phyloP scores from a whole-genome alignment of 2,329 filamentous ascomycete species.

The Fusarium phyllophilum region DNA sequence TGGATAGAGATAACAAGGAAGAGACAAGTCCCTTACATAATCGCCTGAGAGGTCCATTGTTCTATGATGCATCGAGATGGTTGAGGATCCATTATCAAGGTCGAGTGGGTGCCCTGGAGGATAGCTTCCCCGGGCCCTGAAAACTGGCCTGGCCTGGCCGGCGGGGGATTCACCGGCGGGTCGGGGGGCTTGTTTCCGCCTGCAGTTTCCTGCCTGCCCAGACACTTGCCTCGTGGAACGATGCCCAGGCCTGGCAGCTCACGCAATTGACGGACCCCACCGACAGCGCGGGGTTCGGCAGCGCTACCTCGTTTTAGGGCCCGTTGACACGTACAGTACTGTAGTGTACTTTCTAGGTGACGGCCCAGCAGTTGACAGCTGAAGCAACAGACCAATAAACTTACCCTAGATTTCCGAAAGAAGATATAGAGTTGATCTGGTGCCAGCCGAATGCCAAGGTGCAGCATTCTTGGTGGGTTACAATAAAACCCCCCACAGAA shows the following conservation, averaged over 20 bases:
- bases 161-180: background rate
- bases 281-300: conserved; percentile 41
- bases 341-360: conserved; percentile 14
- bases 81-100: background rate
- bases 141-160: background rate
- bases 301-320: conserved; percentile 31
- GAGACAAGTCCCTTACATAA: conserved; percentile 10
- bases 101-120: conserved; percentile 1
- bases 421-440: background rate
- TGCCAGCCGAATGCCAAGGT: background rate
- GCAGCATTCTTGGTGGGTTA: background rate
- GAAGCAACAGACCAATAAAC: conserved; percentile 13
- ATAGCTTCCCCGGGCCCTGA: conserved; percentile 15
- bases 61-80: background rate
- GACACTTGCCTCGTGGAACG: conserved; percentile 30
- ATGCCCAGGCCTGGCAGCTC: conserved; percentile 8
- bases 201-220: background rate
- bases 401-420: conserved; percentile 23
- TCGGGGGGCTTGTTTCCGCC: background rate
- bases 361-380: conserved; percentile 19
- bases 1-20: conserved; percentile 3
- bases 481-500: background rate
- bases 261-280: conserved; percentile 1
- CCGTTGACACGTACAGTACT: conserved; percentile 29
- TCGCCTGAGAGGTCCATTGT: background rate